Conservation (phyloP, 1,284 basidiomycete genomes). For the Hemileia vastatrix region DNA sequence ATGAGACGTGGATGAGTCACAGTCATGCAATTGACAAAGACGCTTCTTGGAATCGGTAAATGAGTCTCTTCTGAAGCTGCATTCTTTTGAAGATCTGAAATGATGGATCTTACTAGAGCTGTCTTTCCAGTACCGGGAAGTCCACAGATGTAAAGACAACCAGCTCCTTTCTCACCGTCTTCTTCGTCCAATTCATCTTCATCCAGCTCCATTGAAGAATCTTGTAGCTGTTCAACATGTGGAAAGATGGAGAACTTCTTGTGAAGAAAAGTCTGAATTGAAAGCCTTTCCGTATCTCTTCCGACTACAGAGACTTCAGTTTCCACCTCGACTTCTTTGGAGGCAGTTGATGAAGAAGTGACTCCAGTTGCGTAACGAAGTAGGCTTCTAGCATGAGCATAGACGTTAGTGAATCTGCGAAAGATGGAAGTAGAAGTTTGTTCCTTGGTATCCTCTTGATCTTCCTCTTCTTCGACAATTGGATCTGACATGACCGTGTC, state of each 20-base stretch:
- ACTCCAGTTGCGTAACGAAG: conserved; percentile 34
- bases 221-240: background rate
- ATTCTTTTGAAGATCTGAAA: conserved; percentile 30
- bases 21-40: conserved; percentile 46
- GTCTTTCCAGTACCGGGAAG: conserved; percentile 48
- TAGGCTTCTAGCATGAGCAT: conserved; percentile 37
- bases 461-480: background rate
- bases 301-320: conserved; percentile 36
- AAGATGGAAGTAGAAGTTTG: background rate
- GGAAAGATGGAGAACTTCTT: conserved; percentile 30
- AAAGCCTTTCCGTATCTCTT: conserved; percentile 31
- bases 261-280: conserved; percentile 36
- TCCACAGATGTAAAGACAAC: conserved; percentile 47
- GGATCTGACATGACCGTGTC: conserved; percentile 2
- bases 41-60: conserved; percentile 26
- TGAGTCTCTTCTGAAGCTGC: background rate
- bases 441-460: background rate
- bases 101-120: conserved; percentile 41
- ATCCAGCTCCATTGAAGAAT: background rate
- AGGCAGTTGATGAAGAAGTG: conserved; percentile 28
- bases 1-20: too few species aligned
- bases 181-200: conserved; percentile 5
- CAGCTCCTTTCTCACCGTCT: background rate
- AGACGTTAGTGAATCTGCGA: conserved; percentile 29
- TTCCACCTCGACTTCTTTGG: conserved; percentile 22